phyloP scores from a whole-genome alignment of 257 asterid genomes.

The Plantago elongata region DNA sequence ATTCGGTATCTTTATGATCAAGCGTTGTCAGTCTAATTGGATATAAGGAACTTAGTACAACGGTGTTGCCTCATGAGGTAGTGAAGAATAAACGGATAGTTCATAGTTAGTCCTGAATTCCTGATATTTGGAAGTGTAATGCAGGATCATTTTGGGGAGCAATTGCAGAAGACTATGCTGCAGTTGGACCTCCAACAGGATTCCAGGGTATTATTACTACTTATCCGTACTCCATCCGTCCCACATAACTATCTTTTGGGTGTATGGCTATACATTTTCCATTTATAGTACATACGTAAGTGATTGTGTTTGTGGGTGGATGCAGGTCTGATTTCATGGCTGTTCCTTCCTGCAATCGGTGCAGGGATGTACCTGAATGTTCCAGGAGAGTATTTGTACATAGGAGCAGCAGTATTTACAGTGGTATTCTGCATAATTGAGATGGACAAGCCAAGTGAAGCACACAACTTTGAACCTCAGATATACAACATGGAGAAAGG shows the following conservation, averaged over 20 bases:
- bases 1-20: too few species aligned
- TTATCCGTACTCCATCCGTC: background rate
- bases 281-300: background rate
- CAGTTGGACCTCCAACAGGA: conserved; percentile 85
- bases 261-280: background rate
- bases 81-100: background rate
- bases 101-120: background rate
- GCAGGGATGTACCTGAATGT: conserved; percentile 69
- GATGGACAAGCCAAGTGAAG: conserved; percentile 85
- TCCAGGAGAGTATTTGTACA: conserved; percentile 82
- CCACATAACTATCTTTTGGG: background rate
- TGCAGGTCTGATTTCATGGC: conserved; percentile 74
- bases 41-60: too few species aligned
- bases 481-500: conserved; percentile 89
- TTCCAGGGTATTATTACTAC: conserved; percentile 50
- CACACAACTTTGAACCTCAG: conserved; percentile 90
- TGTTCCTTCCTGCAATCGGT: conserved; percentile 71
- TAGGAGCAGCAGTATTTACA: conserved; percentile 72
- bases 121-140: conserved; percentile 6
- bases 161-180: conserved; percentile 65
- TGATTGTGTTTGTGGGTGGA: background rate
- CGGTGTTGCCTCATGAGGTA: too few species aligned
- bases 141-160: conserved; percentile 76
- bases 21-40: too few species aligned
- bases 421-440: conserved; percentile 64